Conservation (phyloP, 2,329 filamentous ascomycete species). For the Fusarium azukiicola region DNA sequence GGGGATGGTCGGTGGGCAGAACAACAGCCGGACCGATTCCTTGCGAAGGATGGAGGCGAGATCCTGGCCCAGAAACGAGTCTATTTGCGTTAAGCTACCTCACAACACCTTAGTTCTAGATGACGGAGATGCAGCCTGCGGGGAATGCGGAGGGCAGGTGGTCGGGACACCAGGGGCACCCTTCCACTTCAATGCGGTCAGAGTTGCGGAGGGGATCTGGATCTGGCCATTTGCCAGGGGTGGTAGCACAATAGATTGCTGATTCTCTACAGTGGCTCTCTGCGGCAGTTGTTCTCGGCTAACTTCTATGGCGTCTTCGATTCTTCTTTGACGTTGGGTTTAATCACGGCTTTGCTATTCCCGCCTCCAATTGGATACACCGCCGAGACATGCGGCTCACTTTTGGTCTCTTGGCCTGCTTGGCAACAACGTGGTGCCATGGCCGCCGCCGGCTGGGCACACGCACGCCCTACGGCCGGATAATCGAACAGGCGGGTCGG, state of each 20-base stretch:
- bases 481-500: conserved; percentile 5
- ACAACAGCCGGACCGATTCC: conserved; percentile 50
- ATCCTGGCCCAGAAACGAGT: conserved; percentile 18
- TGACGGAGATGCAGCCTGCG: conserved; percentile 34
- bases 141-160: conserved; percentile 36
- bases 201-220: conserved; percentile 39
- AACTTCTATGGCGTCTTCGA: not conserved
- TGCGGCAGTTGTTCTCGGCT: conserved; percentile 17
- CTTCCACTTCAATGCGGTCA: conserved; percentile 10
- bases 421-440: conserved; percentile 45
- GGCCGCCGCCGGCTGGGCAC: conserved; percentile 40
- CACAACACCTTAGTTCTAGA: conserved; percentile 38
- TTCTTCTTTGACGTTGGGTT: conserved; percentile 29
- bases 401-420: conserved; percentile 31
- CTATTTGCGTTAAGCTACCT: conserved; percentile 36
- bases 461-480: not conserved
- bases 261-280: not conserved
- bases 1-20: conserved; percentile 45
- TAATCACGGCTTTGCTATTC: conserved; percentile 40
- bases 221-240: conserved; percentile 31
- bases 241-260: conserved; percentile 12
- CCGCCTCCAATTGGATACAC: conserved; percentile 47
- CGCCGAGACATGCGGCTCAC: conserved; percentile 45
- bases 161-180: conserved; percentile 16
- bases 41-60: conserved; percentile 9